Conservation (phyloP, 2,329 filamentous ascomycete species). For the Penicillium sumatraense region DNA sequence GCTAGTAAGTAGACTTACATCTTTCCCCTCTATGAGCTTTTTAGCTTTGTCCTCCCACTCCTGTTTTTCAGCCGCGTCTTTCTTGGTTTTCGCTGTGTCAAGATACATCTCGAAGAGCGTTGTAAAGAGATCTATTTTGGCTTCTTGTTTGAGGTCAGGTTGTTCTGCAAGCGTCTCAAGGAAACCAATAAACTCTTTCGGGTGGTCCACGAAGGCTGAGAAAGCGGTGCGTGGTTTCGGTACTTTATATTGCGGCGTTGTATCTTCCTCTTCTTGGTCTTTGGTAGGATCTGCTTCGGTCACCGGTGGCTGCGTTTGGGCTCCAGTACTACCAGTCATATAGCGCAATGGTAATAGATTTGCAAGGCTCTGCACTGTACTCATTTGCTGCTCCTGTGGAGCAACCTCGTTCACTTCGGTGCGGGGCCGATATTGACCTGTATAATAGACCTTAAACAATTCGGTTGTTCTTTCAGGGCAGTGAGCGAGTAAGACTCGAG, state of each 20-base stretch:
- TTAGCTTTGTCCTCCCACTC: constrained; percentile 93
- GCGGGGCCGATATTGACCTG: constrained; percentile 73
- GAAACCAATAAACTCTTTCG: constrained; percentile 89
- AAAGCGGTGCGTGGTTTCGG: constrained; percentile 89
- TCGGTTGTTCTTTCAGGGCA: constrained; percentile 81
- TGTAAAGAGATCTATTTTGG: constrained; percentile 86
- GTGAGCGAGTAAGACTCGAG: constrained; percentile 85
- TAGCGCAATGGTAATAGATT: constrained; percentile 84
- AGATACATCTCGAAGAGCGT: constrained; percentile 98
- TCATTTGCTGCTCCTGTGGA: constrained; percentile 60
- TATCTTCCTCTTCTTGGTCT: constrained; percentile 37
- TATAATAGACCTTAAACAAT: constrained; percentile 94
- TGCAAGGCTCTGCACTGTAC: constrained; percentile 82
- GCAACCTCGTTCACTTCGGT: constrained; percentile 63
- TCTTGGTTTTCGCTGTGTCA: constrained; percentile 79
- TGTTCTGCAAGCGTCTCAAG: constrained; percentile 84
- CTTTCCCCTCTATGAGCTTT: constrained; percentile 78
- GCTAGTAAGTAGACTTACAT: constrained; percentile 51
- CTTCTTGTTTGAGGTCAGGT: constrained; percentile 69
- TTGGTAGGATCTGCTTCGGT: constrained; percentile 32
- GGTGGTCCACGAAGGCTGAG: constrained; percentile 93
- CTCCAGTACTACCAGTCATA: constrained; percentile 67
- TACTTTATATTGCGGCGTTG: constrained; percentile 68
- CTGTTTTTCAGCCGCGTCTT: constrained; percentile 66
- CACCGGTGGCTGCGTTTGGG: constrained; percentile 36